Evolutionary conservation across 73 alveolate species (phyloP), one percentile per base, ranked within the genome.

Genomic region (Halteria grandinella): DNA sequence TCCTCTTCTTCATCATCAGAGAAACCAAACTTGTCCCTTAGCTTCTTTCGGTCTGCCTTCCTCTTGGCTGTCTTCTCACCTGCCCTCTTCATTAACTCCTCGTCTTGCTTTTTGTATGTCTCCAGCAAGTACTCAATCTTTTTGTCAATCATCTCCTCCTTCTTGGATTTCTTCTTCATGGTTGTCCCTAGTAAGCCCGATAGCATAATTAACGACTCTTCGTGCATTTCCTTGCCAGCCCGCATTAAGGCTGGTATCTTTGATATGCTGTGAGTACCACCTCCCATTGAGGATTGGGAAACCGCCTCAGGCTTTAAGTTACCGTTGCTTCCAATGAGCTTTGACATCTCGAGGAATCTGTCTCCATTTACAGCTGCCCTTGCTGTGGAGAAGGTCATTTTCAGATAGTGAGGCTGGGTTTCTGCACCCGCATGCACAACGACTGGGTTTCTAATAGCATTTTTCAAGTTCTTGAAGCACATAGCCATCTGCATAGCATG

Each of bases 21-120:
- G 70, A 83, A 83, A 28, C 92, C 92, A 34, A 55, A 66, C 31
- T 83, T 83, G 34, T 83, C 77, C 53, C 92, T 73, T 5, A 83
- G 73, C 32, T 40, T 41, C 48, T 74, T 83, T 49, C 57, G 69
- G 25, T 66, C 69, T 12, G 18, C 15, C 3, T 36, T 50, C 78
- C 40, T 83, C 21, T 33, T 48, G 34, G 37, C 59, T 45, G 55
- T 60, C 70, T 43, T 55, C 73, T 52, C 72, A 25, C 41, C 15
- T 25, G 71, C 92, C 41, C 43, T 62, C 41, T 48, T 58, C 57
- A 28, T 23, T 69, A 48, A 18, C 39, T 77, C 75, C 34, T 31
- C 69, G 27, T 60, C 82, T 39, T 48, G 31, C 24, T 63, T 63
- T 48, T 53, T 77, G 33, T 63, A 60, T 8, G 75, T 69, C 28